A percentile compares a stretch with the other conserved stretches of the same genome.
phyloP scores from a whole-genome alignment of 2,329 filamentous ascomycete species.

The Fusarium nanum region DNA sequence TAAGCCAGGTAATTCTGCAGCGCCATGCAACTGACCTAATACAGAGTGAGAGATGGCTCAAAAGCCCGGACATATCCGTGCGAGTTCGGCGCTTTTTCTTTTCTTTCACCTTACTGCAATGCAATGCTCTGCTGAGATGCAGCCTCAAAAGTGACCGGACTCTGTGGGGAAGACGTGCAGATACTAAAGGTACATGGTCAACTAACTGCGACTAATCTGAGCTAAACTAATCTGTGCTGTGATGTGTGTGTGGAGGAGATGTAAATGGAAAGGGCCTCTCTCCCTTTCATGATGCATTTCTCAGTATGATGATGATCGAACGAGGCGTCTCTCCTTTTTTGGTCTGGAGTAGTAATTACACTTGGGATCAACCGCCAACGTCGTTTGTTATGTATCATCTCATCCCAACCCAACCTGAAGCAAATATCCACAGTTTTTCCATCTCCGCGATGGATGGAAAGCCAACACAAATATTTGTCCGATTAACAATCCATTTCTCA shows the following conservation, averaged over 20 bases:
- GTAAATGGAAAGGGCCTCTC: background rate
- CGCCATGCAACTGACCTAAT: background rate
- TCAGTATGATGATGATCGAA: background rate
- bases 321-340: background rate
- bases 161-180: conserved; percentile 35
- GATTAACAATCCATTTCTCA: background rate
- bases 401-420: conserved; percentile 20
- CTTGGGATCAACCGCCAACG: background rate
- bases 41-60: background rate
- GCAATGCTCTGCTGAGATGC: conserved; percentile 29
- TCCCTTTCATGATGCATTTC: conserved; percentile 27
- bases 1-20: background rate
- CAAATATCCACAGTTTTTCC: conserved; percentile 20
- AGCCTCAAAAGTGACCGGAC: conserved; percentile 29
- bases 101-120: background rate
- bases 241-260: conserved; percentile 30
- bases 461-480: background rate
- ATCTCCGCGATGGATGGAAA: background rate
- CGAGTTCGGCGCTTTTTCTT: background rate
- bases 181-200: background rate
- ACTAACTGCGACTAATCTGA: conserved; percentile 7
- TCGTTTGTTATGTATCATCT: conserved; percentile 20
- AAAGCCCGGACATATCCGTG: conserved; percentile 25
- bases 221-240: background rate
- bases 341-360: background rate